Percentiles rank a stretch among this genome's conserved stretches.
phyloP scores from a whole-genome alignment of 768 basidiomycete genomes.

The Botryobasidium botryosum region DNA sequence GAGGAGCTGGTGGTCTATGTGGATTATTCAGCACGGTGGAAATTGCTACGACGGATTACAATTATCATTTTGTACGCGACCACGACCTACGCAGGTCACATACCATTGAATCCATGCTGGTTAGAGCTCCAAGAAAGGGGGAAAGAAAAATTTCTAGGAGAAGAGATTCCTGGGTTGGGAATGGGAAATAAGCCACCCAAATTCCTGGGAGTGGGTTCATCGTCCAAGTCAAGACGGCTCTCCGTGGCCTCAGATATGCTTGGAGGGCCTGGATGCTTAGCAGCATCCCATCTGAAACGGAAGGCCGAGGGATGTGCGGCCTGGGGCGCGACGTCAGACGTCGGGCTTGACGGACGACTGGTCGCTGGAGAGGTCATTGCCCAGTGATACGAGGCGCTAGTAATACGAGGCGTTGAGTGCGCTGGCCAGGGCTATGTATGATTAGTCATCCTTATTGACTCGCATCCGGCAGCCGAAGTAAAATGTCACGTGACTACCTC shows the following conservation, averaged over 20 bases:
- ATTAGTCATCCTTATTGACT: no score
- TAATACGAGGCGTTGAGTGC: no score
- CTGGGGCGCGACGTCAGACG: not conserved
- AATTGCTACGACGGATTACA: constrained; percentile 41
- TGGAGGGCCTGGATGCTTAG: not conserved
- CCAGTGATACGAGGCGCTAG: no score
- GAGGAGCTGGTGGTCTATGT: constrained; percentile 64
- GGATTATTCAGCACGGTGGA: constrained; percentile 90
- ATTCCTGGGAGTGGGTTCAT: no score
- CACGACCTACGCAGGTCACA: constrained; percentile 12
- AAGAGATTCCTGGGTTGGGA: not conserved
- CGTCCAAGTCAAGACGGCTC: constrained; percentile 1
- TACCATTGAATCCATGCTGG: constrained; percentile 77
- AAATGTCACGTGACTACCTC: no score
- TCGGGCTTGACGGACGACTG: not conserved
- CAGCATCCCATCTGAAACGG: not conserved
- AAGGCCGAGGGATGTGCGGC: not conserved
- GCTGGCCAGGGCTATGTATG: no score
- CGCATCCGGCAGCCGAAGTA: no score
- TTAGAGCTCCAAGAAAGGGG: constrained; percentile 12
- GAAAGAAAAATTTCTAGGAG: not conserved
- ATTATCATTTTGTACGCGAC: constrained; percentile 8
- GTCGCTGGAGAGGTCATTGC: no score
- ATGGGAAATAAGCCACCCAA: no score
- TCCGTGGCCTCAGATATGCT: constrained; percentile 4